Conservation (phyloP, 2,329 filamentous ascomycete species). For the Colletotrichum tropicicola region DNA sequence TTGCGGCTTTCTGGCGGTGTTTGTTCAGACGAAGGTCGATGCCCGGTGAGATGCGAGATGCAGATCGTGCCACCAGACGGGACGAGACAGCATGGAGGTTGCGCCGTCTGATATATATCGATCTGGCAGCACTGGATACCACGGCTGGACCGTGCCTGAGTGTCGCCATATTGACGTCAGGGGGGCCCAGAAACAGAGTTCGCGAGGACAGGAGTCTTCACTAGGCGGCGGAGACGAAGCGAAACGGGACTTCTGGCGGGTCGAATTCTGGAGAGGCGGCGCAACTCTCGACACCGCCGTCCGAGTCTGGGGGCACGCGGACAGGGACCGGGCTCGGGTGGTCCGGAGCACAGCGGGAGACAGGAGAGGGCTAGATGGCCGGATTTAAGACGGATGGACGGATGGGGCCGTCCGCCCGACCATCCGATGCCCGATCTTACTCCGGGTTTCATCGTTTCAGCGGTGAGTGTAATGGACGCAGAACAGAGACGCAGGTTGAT, state of each 20-base stretch:
- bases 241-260: background rate
- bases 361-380: background rate
- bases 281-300: constrained; percentile 16
- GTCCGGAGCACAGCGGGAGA: constrained; percentile 6
- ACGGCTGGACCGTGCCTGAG: background rate
- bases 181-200: background rate
- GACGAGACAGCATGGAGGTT: background rate
- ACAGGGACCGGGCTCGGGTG: constrained; percentile 24
- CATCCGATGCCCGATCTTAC: constrained; percentile 1
- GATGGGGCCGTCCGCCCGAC: background rate
- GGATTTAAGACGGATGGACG: constrained; percentile 10
- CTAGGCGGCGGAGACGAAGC: background rate
- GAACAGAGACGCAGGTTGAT: background rate
- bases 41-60: background rate
- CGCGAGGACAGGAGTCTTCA: background rate
- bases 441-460: background rate
- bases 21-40: background rate
- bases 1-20: background rate
- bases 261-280: background rate
- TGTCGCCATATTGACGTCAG: constrained; percentile 25
- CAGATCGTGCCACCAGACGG: too few relatives aligned
- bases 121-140: background rate
- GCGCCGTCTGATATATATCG: constrained; percentile 1
- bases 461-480: background rate
- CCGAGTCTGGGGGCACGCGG: background rate